Evolutionary conservation across 768 basidiomycete genomes (phyloP), one percentile per base, ranked within the genome.

Genomic region (Calvatia gigantea): DNA sequence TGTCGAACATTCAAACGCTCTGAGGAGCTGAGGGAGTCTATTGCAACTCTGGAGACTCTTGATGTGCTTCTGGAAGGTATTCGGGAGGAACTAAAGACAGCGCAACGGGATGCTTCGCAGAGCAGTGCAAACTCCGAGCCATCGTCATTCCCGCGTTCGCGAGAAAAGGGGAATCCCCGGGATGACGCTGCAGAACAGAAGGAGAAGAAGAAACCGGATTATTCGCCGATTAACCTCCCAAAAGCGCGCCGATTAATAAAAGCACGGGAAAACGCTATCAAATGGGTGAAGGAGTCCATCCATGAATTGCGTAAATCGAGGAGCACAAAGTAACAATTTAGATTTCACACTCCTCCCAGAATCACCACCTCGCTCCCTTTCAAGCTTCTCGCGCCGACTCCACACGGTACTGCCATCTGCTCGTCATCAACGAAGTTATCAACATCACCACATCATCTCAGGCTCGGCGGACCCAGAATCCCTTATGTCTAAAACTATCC

Each of bases 201-300:
- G 37, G 37, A 60, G 31, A 54, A 51, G 59, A 70, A 70, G 51
- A 65, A 65, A 23, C 70, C 71, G 2, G 77, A 84, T 54, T 92
- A 91, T 61, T 68, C 76, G 8, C 65, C 59, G n/a, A 32, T 78
- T 65, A 87, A 91, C 66, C 54, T 89, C 2, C 62, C 75, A 8
- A 91, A 84, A 66, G 85, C 80, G 9, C 84, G 77, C 50, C 78
- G 88, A 25, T 79, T 91, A 28, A 75, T 91, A 21, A 77, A 75
- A 50, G 88, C 88, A 0, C 73, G 90, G 58, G 86, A 90, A 67
- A 82, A 79, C 51, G 80, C 87, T 0, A 81, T 92, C 58, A 79
- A 76, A 41, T 80, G 75, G 50, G 82, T 89, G 37, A 85, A 84
- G 39, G 38, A 56, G 17, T 41, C 54, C 9, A 35, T 55, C n/a